Base-by-base conservation (phyloP, 805 yeast genomes). In the Yarrowia bubula region DNA sequence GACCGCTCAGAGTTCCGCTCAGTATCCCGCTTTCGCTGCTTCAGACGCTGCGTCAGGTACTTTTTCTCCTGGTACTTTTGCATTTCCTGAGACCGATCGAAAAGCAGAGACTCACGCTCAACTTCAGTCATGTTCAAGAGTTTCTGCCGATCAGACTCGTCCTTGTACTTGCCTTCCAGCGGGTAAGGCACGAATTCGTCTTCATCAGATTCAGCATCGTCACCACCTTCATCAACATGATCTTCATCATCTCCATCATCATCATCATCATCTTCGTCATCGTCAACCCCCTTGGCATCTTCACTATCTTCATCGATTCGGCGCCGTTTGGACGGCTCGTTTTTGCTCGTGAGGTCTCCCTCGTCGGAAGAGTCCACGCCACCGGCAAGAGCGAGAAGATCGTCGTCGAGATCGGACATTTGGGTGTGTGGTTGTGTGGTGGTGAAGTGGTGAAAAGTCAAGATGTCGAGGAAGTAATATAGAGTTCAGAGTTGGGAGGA, bases 331-430 rank as follows among this genome's bases (percentile, higher is more conserved):
- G 46, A 46, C 28, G 39, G 46, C 43, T 68, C 58, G 17, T 37
- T 42, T 31, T 66, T 65, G 18, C 48, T 51, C 6, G 66, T 38
- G 32, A 61, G 14, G 37, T 57, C 67, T 31, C 68, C 71, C 35
- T 69, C 72, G 32, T 66, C 70, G 10, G 69, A 48, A 33, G 70
- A 86, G 38, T 83, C 86, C 62, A 82, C 88, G 31, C 83, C 86
- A 67, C 96, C 98, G 61, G 99, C 99, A 71, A 95, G 84, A 18
- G 97, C 98, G 74, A 93, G 84, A 78, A 95, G 83, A 83, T 95
- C 99, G 75, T 93, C 98, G 75, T 92, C 98, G 73, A 91, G 84
- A 67, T 75, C 78, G 17, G 68, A 43, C 64, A 58, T 58, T n/a
- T n/a, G n/a, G n/a, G n/a, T n/a, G n/a, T n/a, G n/a, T n/a, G n/a